Evolutionary conservation across 148 eudicot genomes (phyloP), one percentile per base, ranked within the genome.

Genomic region (Heliosperma pusillum): DNA sequence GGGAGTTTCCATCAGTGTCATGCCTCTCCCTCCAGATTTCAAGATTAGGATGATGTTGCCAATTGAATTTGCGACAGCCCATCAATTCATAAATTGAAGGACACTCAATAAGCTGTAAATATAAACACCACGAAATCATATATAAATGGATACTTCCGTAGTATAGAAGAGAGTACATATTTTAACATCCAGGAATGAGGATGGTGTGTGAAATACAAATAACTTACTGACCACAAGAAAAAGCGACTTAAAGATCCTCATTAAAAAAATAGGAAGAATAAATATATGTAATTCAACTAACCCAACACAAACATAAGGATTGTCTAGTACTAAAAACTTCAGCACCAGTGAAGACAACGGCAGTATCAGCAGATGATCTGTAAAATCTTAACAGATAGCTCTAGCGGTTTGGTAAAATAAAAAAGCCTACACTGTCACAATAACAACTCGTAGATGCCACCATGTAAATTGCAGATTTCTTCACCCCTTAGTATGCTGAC

Each of bases 1-100:
- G 58, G 52, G 91, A 83, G 26, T 85, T 80, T 53, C 86, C 96
- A 86, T 86, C 85, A 74, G 77, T 79, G 77, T 80, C 86, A 58
- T 70, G 55, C 73, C 80, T 89, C 74, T 92, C 84, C 81, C 88
- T 88, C 99, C 99, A 96, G 67, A 96, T 81, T 82, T 96, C 89
- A 40, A 96, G 84, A 70, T 79, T 85, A 40, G 99, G 99, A 58
- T 66, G 73, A 72, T 92, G 87, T 80, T 89, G 80, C 99, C 99
- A 96, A 9, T 79, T 33, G 75, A 83, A 92, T 73, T 90, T 83
- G 56, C 81, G 89, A 78, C 84, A 89, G 42, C 93, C 87, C 99
- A 92, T 92, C 91, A 96, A 85, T 79, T 96, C 99, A 76, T 92
- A 96, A 52, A 96, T 82, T 71, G 99, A 96, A 15, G 99, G 97